Base-by-base conservation (phyloP, 306 rosid genomes). In the Glycine tomentella region DNA sequence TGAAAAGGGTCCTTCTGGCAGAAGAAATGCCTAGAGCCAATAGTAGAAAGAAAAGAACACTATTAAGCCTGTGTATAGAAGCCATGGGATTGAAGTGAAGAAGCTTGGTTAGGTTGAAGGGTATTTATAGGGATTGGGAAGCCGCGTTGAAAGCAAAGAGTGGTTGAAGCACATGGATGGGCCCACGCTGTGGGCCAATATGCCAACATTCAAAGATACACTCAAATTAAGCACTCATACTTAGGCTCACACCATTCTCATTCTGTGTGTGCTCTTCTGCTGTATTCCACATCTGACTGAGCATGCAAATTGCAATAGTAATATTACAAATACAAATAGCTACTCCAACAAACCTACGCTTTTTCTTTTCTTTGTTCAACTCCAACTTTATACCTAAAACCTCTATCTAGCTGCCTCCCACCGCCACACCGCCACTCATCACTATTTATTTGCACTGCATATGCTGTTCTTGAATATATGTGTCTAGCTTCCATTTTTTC, bases 101-200 rank as follows among this genome's bases (percentile, higher is more conserved):
- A 34, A 25, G 31, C 31, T 25, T 0, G 31, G 31, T 25, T 25
- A 25, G 31, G 31, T 25, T 9, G 75, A 75, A 82, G 62, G 83
- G 38, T 85, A 85, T 88, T 64, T 94, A 94, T 89, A 92, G 92
- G 75, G 68, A 77, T 52, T 31, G 65, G 49, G 33, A 84, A 66
- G 78, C 16, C 80, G 83, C 69, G 83, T 87, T 63, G 55, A 7
- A 61, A 76, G 52, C 81, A 57, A 50, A 78, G 74, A 82, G 90
- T 90, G 87, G 88, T 81, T 81, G 87, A 87, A 38, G 85, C 88
- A 84, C 92, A 86, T 90, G 92, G 83, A 48, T 74, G 87, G 72
- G 87, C 87, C 87, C 83, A 87, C 90, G 63, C 7, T 69, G 71
- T 81, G 88, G 75, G 73, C 84, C 89, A 78, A 16, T 53, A 53